phyloP scores from a whole-genome alignment of 2,329 filamentous ascomycete species.

The Claviceps maximensis region DNA sequence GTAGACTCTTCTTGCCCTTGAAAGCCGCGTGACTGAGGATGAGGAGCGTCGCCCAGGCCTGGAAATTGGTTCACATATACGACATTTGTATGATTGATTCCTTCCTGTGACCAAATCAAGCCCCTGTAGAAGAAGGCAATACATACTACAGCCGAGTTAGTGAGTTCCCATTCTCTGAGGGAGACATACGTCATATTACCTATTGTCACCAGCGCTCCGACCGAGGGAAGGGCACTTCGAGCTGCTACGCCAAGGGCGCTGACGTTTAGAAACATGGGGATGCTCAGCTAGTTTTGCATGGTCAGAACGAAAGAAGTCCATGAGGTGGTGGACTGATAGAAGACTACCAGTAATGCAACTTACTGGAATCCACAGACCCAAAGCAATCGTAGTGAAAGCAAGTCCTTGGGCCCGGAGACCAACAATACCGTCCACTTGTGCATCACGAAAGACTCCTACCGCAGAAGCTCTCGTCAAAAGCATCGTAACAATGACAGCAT shows the following conservation, averaged over 20 bases:
- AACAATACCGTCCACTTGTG: slow-evolving; percentile 14
- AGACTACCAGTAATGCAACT: slow-evolving; percentile 14
- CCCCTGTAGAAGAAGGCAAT: slow-evolving; percentile 16
- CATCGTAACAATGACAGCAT: slow-evolving; percentile 30
- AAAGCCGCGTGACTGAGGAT: not conserved
- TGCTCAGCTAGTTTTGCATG: slow-evolving; percentile 29
- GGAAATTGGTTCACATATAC: slow-evolving; percentile 1
- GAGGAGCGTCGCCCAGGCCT: not conserved
- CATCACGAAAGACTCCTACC: slow-evolving; percentile 20
- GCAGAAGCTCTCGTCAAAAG: slow-evolving; percentile 29
- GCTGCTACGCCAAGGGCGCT: slow-evolving; percentile 26
- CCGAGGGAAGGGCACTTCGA: slow-evolving; percentile 36
- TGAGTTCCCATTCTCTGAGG: slow-evolving; percentile 8
- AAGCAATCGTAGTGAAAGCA: slow-evolving; percentile 27
- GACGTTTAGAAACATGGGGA: slow-evolving; percentile 36
- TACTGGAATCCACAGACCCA: slow-evolving; percentile 42
- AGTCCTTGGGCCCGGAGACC: slow-evolving; percentile 26
- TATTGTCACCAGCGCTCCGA: slow-evolving; percentile 35
- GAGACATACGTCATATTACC: slow-evolving; percentile 20
- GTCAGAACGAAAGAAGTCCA: not conserved
- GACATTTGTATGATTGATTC: not conserved
- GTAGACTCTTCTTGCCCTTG: not conserved
- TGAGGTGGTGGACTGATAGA: not conserved
- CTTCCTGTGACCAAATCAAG: slow-evolving; percentile 7
- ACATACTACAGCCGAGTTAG: slow-evolving; percentile 6